Evolutionary conservation across 805 yeast genomes (phyloP).

Genomic region (Yueomyces sp.): DNA sequence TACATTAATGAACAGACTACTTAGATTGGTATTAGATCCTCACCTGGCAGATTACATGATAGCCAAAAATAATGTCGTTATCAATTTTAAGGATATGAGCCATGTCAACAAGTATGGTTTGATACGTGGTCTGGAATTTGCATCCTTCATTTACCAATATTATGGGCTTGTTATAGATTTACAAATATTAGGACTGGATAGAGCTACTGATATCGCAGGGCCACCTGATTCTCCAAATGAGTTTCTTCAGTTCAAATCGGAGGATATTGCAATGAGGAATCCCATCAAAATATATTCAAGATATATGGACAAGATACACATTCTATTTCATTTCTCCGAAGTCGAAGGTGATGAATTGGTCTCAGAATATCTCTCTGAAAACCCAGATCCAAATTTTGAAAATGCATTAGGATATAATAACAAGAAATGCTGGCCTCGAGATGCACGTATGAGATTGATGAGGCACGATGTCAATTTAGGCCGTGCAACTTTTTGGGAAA

Average conservation of each 20-base stretch:
- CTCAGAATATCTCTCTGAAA: slow-evolving; percentile 64
- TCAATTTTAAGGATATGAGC: slow-evolving; percentile 88
- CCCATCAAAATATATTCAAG: slow-evolving; percentile 77
- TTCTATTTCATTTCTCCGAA: slow-evolving; percentile 61
- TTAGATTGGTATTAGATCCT: slow-evolving; percentile 74
- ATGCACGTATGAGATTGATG: slow-evolving; percentile 79
- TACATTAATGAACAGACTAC: slow-evolving; percentile 67
- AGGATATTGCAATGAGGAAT: slow-evolving; percentile 44
- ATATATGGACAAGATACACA: slow-evolving; percentile 68
- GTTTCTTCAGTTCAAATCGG: slow-evolving; percentile 58
- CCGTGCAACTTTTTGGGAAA: slow-evolving; percentile 84
- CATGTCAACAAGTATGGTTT: slow-evolving; percentile 84
- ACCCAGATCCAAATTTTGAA: slow-evolving; percentile 88
- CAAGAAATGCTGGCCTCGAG: slow-evolving; percentile 90
- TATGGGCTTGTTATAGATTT: slow-evolving; percentile 81
- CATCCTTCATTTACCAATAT: slow-evolving; percentile 80
- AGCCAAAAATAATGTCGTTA: slow-evolving; percentile 71
- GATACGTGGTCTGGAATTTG: slow-evolving; percentile 77
- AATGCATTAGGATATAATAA: slow-evolving; percentile 77
- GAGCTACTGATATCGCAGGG: slow-evolving; percentile 85
- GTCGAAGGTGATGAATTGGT: slow-evolving; percentile 66
- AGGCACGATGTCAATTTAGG: slow-evolving; percentile 88
- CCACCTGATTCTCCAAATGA: slow-evolving; percentile 55
- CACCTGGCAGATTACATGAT: slow-evolving; percentile 91
- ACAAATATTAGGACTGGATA: slow-evolving; percentile 66